A percentile compares a stretch with the other conserved stretches of the same genome.
Conservation (phyloP, 2,329 filamentous ascomycete species). For the Trichoderma guizhouense region DNA sequence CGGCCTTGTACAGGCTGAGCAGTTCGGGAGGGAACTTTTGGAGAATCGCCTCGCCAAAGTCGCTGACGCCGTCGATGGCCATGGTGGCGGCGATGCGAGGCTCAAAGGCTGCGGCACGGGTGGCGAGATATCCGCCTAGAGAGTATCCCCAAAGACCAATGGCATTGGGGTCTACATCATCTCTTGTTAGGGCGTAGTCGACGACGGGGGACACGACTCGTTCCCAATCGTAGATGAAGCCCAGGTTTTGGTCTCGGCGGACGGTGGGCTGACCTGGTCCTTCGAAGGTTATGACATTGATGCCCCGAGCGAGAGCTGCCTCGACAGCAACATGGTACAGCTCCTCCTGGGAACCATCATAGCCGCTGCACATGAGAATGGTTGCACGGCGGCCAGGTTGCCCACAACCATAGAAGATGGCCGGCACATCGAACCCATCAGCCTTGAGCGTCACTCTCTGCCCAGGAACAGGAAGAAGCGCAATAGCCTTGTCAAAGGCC, state of each 20-base stretch:
- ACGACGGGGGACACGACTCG: constrained; percentile 39
- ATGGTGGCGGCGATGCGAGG: constrained; percentile 40
- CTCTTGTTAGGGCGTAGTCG: constrained; percentile 33
- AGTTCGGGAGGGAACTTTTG: constrained; percentile 8
- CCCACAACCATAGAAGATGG: constrained; percentile 31
- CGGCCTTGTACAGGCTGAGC: background rate
- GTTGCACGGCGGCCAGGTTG: constrained; percentile 31
- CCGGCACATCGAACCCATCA: constrained; percentile 32
- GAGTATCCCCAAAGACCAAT: constrained; percentile 40
- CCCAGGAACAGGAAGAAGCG: constrained; percentile 32
- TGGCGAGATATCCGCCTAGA: constrained; percentile 40
- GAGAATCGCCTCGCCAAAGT: constrained; percentile 24
- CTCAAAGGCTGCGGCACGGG: constrained; percentile 43
- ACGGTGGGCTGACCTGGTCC: constrained; percentile 44
- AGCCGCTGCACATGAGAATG: constrained; percentile 39
- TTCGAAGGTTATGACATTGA: constrained; percentile 43
- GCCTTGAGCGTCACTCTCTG: constrained; percentile 32
- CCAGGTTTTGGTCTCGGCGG: constrained; percentile 39
- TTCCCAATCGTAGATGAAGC: constrained; percentile 46
- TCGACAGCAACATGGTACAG: constrained; percentile 37
- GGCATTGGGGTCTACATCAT: constrained; percentile 30
- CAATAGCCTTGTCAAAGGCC: constrained; percentile 39
- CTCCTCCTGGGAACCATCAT: constrained; percentile 42
- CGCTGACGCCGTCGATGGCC: constrained; percentile 39
- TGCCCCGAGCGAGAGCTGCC: constrained; percentile 36